Conservation (phyloP, 1,284 basidiomycete genomes). For the Neonothopanus nambi region DNA sequence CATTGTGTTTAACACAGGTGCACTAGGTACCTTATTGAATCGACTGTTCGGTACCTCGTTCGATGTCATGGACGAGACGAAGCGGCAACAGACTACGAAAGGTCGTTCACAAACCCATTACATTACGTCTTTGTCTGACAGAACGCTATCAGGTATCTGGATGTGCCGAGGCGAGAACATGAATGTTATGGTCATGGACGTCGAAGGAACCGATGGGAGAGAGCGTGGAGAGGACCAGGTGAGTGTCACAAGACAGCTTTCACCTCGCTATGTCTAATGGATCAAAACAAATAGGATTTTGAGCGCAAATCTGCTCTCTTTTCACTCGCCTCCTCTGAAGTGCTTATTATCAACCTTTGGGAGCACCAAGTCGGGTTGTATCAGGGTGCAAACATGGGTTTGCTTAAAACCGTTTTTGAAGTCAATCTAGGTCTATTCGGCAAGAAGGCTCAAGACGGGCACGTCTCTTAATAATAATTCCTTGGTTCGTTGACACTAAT, state of each 20-base stretch:
- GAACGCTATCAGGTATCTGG: slow-evolving; percentile 84
- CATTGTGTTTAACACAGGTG: no score
- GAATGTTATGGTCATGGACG: slow-evolving; percentile 98
- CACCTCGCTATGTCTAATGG: background rate
- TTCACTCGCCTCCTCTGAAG: slow-evolving; percentile 94
- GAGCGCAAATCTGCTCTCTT: slow-evolving; percentile 98
- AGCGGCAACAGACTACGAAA: slow-evolving; percentile 95
- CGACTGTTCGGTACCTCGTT: slow-evolving; percentile 96
- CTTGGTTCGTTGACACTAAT: background rate
- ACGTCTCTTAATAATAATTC: slow-evolving; percentile 24
- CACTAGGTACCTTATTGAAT: slow-evolving; percentile 89
- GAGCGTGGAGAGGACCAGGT: slow-evolving; percentile 98
- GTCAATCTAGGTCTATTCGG: slow-evolving; percentile 96
- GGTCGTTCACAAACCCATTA: slow-evolving; percentile 44
- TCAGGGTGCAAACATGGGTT: slow-evolving; percentile 98
- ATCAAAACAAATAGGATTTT: slow-evolving; percentile 68
- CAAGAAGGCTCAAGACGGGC: slow-evolving; percentile 67
- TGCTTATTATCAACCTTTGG: slow-evolving; percentile 97
- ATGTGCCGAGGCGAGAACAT: slow-evolving; percentile 91
- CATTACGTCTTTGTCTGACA: background rate
- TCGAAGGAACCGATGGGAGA: slow-evolving; percentile 97
- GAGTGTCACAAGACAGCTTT: slow-evolving; percentile 16
- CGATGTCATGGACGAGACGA: slow-evolving; percentile 96
- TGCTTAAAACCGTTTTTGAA: slow-evolving; percentile 98
- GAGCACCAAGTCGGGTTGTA: slow-evolving; percentile 98